Base-by-base conservation (phyloP, 805 yeast species). In the Pichia membranifaciens region DNA sequence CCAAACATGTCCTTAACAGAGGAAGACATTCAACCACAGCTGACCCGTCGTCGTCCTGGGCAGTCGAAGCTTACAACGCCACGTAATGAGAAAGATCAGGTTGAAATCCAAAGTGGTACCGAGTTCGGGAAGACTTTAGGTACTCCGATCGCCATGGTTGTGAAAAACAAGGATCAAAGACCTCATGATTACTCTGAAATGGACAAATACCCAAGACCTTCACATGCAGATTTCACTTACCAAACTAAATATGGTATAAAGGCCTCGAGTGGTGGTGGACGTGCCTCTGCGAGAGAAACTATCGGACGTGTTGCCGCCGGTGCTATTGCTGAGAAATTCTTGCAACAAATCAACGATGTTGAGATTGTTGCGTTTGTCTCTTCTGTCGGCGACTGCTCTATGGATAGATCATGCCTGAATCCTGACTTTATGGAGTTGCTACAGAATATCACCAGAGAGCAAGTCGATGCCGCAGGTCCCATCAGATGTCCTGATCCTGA, bases 231-330 rank as follows among this genome's bases (percentile, higher is more conserved):
- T 68, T 89, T 75, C 76, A 93, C 99, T 20, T 93, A 93, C 69
- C 73, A 87, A 61, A 74, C 78, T 54, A 93, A 93, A 69, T 93
- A 93, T 70, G 96, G 96, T 38, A 76, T 82, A 57, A 93, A 93
- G 70, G 95, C 97, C 4, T 79, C 95, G 5, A 84, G 95, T 33
- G 99, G 99, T 44, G 99, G 99, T 61, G 99, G 99, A 53, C 81
- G 99, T 64, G 85, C 97, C 12, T 81, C 91, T 39, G 99, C 99
- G 8, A 81, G 99, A 68, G 99, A 93, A 70, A 93, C 99, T 38
- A 93, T 93, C 59, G 99, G 99, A 49, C 81, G 99, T 68, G 99
- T 93, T 45, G 98, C 98, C 41, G 98, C 97, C 8, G 97, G 97
- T 61, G 98, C 96, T 44, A 82, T 93, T 67, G 99, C 99, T 43